phyloP scores from a whole-genome alignment of 805 yeast species.

The Candida golubevii region DNA sequence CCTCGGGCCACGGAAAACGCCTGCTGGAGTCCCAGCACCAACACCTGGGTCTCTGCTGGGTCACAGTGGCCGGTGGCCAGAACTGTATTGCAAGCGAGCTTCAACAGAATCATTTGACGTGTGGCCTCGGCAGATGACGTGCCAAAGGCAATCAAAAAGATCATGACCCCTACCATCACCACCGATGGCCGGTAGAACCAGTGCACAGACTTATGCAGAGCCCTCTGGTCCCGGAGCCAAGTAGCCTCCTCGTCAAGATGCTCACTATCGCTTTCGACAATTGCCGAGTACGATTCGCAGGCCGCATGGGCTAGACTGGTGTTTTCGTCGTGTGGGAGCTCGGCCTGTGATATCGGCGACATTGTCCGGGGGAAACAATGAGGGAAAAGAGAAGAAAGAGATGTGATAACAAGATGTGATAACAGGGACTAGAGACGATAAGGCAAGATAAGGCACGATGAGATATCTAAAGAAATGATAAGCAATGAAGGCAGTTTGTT shows the following conservation, averaged over 20 bases:
- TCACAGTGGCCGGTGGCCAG: slow-evolving; percentile 22
- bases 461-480: too few species aligned
- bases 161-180: slow-evolving; percentile 38
- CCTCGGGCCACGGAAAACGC: slow-evolving; percentile 39
- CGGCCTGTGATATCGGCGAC: not conserved
- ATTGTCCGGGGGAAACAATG: not conserved
- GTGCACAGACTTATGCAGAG: not conserved
- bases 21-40: slow-evolving; percentile 48
- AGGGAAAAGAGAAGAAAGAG: too few species aligned
- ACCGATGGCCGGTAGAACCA: slow-evolving; percentile 41
- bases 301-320: slow-evolving; percentile 26
- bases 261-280: not conserved
- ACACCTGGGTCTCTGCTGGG: slow-evolving; percentile 31
- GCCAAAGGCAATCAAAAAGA: slow-evolving; percentile 43
- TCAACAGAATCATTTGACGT: slow-evolving; percentile 33
- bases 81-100: slow-evolving; percentile 27
- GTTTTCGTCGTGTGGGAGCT: slow-evolving; percentile 3
- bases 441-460: too few species aligned
- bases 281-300: slow-evolving; percentile 16
- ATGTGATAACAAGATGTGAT: too few species aligned
- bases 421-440: too few species aligned
- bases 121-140: slow-evolving; percentile 33
- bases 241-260: not conserved
- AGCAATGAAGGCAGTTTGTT: too few species aligned
- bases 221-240: slow-evolving; percentile 1